Evolutionary conservation across 305 asterid genomes (phyloP).

Genomic region (Solanum hybrid): DNA sequence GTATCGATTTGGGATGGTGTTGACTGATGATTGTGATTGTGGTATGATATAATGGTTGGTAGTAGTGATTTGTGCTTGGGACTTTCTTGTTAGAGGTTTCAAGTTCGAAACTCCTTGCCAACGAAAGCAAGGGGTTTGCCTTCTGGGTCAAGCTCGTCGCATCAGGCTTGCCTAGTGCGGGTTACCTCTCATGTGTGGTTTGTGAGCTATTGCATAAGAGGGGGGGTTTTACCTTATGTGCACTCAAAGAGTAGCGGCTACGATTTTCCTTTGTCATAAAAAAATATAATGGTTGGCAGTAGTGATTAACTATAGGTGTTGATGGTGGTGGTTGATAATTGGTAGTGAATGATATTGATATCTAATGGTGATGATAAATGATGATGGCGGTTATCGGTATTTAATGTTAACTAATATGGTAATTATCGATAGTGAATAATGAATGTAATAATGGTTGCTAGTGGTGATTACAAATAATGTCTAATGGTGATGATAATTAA

Average conservation of each 20-base stretch:
- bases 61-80: neutral
- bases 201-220: neutral
- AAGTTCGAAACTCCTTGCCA: neutral
- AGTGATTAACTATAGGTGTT: neutral
- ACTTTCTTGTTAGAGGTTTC: neutral
- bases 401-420: neutral
- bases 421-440: too few species aligned
- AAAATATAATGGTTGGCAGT: neutral
- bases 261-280: neutral
- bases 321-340: neutral
- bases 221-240: neutral
- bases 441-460: neutral
- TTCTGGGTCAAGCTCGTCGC: neutral
- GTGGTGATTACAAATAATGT: neutral
- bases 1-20: neutral
- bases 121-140: neutral
- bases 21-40: neutral
- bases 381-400: neutral
- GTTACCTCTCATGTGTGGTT: neutral
- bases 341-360: neutral
- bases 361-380: neutral
- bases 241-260: neutral
- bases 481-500: neutral
- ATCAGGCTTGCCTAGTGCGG: neutral
- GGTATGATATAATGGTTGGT: neutral